Percentiles rank a stretch among this genome's conserved stretches.
phyloP scores from a whole-genome alignment of 371 early-diverging fungal genomes.

The Batrachochytrium dendrobatidis region DNA sequence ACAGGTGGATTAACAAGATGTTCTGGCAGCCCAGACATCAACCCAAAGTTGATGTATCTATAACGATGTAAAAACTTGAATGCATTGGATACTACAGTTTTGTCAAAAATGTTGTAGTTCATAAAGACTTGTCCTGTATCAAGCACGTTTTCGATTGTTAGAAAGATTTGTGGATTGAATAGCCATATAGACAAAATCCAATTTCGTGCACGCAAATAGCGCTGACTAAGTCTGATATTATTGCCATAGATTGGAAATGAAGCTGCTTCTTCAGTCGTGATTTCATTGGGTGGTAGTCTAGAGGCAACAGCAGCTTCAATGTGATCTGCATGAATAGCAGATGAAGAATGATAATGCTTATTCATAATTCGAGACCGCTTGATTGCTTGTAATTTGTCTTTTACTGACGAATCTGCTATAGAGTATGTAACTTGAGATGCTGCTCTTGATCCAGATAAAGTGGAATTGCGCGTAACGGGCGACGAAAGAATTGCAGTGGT shows the following conservation, averaged over 20 bases:
- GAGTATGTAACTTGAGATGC: not conserved
- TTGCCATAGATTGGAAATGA: not conserved
- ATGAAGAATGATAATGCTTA: not conserved
- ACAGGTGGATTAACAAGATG: not conserved
- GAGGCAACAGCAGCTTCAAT: not conserved
- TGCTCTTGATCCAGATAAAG: not conserved
- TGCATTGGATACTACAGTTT: slow-evolving; percentile 8
- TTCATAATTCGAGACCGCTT: too few relatives aligned
- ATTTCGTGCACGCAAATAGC: not conserved
- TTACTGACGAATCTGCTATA: not conserved
- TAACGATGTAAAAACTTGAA: slow-evolving; percentile 13
- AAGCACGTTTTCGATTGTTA: not conserved
- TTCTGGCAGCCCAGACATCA: not conserved
- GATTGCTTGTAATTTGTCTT: not conserved
- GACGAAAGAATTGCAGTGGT: too few relatives aligned
- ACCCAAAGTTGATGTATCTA: slow-evolving; percentile 20
- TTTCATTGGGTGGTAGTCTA: not conserved
- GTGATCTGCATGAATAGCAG: not conserved
- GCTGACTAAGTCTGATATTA: not conserved
- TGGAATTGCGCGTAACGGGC: too few relatives aligned
- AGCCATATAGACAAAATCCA: slow-evolving; percentile 3
- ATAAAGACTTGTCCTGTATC: not conserved
- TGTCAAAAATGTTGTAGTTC: not conserved
- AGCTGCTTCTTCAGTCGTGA: not conserved
- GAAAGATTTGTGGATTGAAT: not conserved